phyloP scores from a whole-genome alignment of 73 alveolate genomes.

The Paramecium tetraurelia region DNA sequence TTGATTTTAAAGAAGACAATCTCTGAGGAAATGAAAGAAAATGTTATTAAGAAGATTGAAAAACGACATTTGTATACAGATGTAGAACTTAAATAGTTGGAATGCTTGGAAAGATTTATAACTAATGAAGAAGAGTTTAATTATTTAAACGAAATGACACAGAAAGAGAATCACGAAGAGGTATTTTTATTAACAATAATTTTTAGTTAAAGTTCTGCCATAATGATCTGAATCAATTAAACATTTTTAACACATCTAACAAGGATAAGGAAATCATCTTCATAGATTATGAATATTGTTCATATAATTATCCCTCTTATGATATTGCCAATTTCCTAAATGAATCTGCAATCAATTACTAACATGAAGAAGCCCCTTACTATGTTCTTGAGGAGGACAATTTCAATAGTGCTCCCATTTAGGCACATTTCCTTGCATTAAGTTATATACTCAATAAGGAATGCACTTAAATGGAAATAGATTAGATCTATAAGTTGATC shows the following conservation, averaged over 20 bases:
- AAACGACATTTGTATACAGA: not conserved
- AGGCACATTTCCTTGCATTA: not conserved
- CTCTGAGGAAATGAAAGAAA: not conserved
- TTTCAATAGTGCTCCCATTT: not conserved
- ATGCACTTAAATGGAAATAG: not conserved
- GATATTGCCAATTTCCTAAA: conserved; percentile 40
- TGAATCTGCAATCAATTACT: conserved; percentile 12
- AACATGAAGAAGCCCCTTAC: not conserved
- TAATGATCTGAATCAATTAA: conserved; percentile 41
- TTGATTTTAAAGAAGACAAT: not conserved
- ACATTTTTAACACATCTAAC: not conserved
- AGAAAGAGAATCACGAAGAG: conserved; percentile 19
- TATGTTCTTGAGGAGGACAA: not conserved
- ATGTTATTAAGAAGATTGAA: not conserved
- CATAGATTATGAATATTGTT: conserved; percentile 44
- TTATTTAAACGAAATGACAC: not conserved
- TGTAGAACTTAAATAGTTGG: not conserved
- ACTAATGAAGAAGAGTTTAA: not conserved
- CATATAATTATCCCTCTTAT: conserved; percentile 41
- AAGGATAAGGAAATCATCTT: not conserved
- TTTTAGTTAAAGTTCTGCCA: conserved; percentile 20
- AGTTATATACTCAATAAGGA: not conserved
- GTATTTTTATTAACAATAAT: not conserved
- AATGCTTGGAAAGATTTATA: not conserved
- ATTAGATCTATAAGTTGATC: not conserved